Base-by-base conservation (phyloP, 441 rosid genomes). In the Arabidopsis hybrid region DNA sequence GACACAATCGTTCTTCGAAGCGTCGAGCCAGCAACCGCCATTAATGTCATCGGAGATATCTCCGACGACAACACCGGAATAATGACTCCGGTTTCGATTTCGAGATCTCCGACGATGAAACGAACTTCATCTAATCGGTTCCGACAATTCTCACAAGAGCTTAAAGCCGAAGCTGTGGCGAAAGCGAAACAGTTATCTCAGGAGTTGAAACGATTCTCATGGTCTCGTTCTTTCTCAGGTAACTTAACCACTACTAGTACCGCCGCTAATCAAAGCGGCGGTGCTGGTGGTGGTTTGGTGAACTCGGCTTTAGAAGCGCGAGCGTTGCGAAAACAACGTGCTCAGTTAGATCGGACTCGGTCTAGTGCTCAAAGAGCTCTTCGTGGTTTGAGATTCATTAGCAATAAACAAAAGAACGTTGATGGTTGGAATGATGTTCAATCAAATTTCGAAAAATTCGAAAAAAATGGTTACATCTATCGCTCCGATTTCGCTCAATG, bases 131-230 rank as follows among this genome's bases (percentile, higher is more conserved):
- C 94, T 10, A 75, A 14, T 4, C 70, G 82, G 69, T 18, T 89
- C 58, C 71, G 89, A 35, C 93, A 89, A 59, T 84, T 89, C 72
- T 89, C 94, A 0, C 94, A 89, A 42, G 94, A 89, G 78, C 75
- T 89, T 2, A 89, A 89, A 65, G 90, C 96, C 13, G 94, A 89
- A 67, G 94, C 94, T 1, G 91, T 86, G 2, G 91, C 91, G 0
- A 89, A 89, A 60, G 99, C 98, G 39, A 88, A 62, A 60, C 97
- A 95, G 64, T 82, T 92, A 59, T 90, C 96, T 1, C 92, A 93
- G 2, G 99, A 94, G 81, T 79, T 95, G 39, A 79, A 83, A 77
- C 80, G 91, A 66, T 92, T 95, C 79, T 92, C 99, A 1, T 85
- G 99, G 99, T 50, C 89, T 26, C 83, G 89, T 0, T 78, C 79